Evolutionary conservation across 257 asterid species (phyloP).

Genomic region (Fraxinus pennsylvanica): DNA sequence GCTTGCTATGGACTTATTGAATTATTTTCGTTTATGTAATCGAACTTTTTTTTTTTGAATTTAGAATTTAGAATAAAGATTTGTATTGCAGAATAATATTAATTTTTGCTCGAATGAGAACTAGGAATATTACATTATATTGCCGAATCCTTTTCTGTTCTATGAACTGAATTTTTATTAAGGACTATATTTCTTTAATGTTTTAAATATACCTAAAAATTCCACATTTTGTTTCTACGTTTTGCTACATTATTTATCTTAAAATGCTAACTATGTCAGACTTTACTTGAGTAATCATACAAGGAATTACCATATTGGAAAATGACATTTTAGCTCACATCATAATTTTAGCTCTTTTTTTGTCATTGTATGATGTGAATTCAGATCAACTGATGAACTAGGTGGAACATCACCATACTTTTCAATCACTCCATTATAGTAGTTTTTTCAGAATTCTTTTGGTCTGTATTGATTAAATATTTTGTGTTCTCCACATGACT

Average conservation of each 20-base stretch:
- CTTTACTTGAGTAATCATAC: not conserved
- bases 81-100: not conserved
- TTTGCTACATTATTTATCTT: not conserved
- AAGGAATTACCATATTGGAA: not conserved
- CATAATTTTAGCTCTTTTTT: not conserved
- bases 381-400: slow-evolving; percentile 8
- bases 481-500: not conserved
- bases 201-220: too few relatives aligned
- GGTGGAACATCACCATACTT: slow-evolving; percentile 1
- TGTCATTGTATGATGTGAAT: slow-evolving; percentile 7
- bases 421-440: not conserved
- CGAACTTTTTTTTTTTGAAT: not conserved
- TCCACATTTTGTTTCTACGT: too few relatives aligned
- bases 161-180: not conserved
- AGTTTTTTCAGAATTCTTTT: not conserved
- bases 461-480: not conserved
- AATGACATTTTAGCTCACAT: not conserved
- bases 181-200: too few relatives aligned
- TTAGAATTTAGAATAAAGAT: not conserved
- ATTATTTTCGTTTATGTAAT: not conserved
- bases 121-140: not conserved
- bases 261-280: not conserved
- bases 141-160: too few relatives aligned
- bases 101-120: not conserved
- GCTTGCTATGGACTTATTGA: slow-evolving; percentile 17